Conservation (phyloP, 2,329 filamentous ascomycete species). For the Aureobasidium pullulans region DNA sequence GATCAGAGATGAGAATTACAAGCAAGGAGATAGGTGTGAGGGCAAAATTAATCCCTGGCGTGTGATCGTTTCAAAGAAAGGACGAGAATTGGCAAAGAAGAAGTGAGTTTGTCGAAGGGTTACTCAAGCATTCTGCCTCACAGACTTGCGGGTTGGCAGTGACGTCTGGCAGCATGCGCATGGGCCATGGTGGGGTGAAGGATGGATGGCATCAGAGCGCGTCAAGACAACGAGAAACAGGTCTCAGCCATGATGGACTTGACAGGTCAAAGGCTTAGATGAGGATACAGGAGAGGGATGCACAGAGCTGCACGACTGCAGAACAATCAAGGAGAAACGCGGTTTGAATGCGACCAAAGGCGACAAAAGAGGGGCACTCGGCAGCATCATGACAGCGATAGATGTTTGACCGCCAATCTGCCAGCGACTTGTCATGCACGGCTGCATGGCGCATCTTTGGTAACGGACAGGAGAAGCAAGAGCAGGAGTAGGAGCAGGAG, state of each 20-base stretch:
- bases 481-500: neutral
- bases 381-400: neutral
- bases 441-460: neutral
- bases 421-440: conserved; percentile 9
- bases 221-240: neutral
- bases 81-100: neutral
- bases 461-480: neutral
- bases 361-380: neutral
- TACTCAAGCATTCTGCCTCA: neutral
- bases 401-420: conserved; percentile 3
- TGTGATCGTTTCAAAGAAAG: neutral
- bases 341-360: neutral
- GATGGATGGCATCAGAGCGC: neutral
- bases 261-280: neutral
- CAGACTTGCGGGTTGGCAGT: neutral
- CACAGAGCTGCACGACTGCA: neutral
- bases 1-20: neutral
- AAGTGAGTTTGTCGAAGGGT: neutral
- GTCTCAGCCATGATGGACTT: neutral
- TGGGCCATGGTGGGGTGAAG: conserved; percentile 6
- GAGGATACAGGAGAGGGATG: neutral
- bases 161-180: neutral
- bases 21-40: neutral
- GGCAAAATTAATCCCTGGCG: neutral
- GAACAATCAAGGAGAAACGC: neutral